Evolutionary conservation across 805 yeast species (phyloP).

Genomic region (Myxozyma melibiosi): DNA sequence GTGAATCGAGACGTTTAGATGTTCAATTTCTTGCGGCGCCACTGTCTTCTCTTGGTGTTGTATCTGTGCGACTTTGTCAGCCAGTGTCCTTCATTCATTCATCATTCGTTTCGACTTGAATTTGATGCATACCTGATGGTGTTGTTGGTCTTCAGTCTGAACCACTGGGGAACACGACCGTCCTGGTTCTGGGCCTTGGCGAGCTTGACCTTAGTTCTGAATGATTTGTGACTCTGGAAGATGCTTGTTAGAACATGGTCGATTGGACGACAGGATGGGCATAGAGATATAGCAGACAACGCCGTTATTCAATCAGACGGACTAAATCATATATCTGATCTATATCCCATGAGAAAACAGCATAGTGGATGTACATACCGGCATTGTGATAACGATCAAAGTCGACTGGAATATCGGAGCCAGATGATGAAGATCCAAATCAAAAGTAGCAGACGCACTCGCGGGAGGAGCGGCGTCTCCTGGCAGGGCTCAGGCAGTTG

Average conservation of each 20-base stretch:
- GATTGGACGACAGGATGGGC: neutral
- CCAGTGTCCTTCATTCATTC: neutral
- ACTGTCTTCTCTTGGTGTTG: conserved; percentile 99
- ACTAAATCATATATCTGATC: no score
- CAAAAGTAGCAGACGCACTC: no score
- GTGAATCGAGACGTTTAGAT: conserved; percentile 55
- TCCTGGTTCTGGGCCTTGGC: conserved; percentile 98
- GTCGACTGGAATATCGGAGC: no score
- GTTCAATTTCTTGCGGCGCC: conserved; percentile 99
- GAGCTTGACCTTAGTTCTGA: conserved; percentile 96
- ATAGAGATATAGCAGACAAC: no score
- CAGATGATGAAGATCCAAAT: no score
- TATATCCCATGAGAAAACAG: no score
- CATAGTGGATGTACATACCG: conserved; percentile 1
- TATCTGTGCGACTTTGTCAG: conserved; percentile 51
- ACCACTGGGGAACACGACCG: conserved; percentile 99
- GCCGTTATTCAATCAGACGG: no score
- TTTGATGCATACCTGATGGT: conserved; percentile 60
- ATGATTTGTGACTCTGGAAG: conserved; percentile 70
- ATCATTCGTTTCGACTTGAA: no score
- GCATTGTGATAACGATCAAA: conserved; percentile 12
- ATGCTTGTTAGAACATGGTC: neutral
- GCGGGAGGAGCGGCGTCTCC: neutral
- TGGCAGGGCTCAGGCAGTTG: neutral
- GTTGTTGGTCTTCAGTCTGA: conserved; percentile 98